phyloP scores from a whole-genome alignment of 1,284 basidiomycete genomes.

The Mycosarcoma mackinlayi region DNA sequence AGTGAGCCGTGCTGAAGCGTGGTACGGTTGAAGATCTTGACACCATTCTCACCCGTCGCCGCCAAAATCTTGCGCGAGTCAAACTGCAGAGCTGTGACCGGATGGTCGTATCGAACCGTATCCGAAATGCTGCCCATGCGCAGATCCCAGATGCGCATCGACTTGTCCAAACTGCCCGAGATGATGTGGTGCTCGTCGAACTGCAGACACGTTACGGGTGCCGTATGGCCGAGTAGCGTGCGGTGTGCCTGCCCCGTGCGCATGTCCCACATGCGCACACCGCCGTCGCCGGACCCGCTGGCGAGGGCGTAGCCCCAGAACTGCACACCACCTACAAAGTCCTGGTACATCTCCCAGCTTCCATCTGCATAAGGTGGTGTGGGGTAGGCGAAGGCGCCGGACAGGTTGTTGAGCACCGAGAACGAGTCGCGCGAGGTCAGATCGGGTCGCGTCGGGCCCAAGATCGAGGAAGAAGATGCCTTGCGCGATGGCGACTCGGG shows the following conservation, averaged over 20 bases:
- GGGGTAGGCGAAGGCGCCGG: conserved; percentile 74
- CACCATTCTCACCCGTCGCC: conserved; percentile 90
- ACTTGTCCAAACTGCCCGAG: conserved; percentile 91
- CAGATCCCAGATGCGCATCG: conserved; percentile 83
- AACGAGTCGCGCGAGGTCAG: conserved; percentile 40
- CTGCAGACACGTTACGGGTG: conserved; percentile 91
- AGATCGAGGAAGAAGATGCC: conserved; percentile 41
- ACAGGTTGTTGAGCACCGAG: conserved; percentile 63
- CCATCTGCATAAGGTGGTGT: conserved; percentile 89
- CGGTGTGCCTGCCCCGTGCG: conserved; percentile 96
- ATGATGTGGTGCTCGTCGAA: conserved; percentile 96
- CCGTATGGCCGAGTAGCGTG: conserved; percentile 91
- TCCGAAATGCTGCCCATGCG: conserved; percentile 88
- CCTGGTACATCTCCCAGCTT: conserved; percentile 91
- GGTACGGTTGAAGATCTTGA: conserved; percentile 96
- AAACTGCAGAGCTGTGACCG: conserved; percentile 92
- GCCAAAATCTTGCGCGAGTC: conserved; percentile 91
- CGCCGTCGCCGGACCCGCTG: conserved; percentile 95
- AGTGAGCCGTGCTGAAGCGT: conserved; percentile 87
- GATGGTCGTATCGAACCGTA: conserved; percentile 89
- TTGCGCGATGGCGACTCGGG: conserved; percentile 70
- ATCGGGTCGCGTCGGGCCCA: conserved; percentile 38
- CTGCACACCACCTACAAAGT: conserved; percentile 96
- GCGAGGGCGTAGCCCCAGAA: conserved; percentile 99
- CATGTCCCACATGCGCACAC: conserved; percentile 99